Percentiles rank a stretch among this genome's conserved stretches.
Evolutionary conservation across 2,329 filamentous ascomycete species (phyloP).

Genomic region (Colletotrichum magnum): DNA sequence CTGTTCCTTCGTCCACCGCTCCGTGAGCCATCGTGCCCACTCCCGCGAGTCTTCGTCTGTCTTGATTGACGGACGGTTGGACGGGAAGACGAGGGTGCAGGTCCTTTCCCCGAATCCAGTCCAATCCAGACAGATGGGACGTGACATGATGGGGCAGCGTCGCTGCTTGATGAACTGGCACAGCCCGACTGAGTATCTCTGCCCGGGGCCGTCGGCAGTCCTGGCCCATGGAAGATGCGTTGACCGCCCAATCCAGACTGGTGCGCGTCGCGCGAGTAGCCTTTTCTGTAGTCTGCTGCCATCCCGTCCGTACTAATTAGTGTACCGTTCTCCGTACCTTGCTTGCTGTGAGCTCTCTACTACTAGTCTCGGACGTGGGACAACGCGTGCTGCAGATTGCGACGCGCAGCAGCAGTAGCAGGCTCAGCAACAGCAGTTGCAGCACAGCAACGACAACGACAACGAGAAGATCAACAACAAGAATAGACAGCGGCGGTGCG

Average conservation of each 20-base stretch:
- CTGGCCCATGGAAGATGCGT: conserved; percentile 22
- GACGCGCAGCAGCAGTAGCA: conserved; percentile 17
- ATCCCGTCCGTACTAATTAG: not conserved
- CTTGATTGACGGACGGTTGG: conserved; percentile 35
- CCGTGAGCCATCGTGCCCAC: conserved; percentile 17
- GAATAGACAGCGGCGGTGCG: conserved; percentile 3
- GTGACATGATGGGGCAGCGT: conserved; percentile 37
- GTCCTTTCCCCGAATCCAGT: conserved; percentile 22
- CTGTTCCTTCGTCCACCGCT: conserved; percentile 29
- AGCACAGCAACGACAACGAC: not conserved
- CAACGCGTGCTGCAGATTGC: conserved; percentile 29
- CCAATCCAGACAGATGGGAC: conserved; percentile 35
- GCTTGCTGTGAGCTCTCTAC: not conserved
- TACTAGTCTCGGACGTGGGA: conserved; percentile 22
- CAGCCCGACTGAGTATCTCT: conserved; percentile 33
- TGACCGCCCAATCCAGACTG: conserved; percentile 30
- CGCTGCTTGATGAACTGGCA: conserved; percentile 41
- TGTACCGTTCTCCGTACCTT: conserved; percentile 1
- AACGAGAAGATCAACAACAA: not conserved
- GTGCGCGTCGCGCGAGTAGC: conserved; percentile 30
- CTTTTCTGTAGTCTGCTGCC: conserved; percentile 2
- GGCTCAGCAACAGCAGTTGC: not conserved
- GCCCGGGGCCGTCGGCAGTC: conserved; percentile 36
- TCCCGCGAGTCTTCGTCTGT: conserved; percentile 14
- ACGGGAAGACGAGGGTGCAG: conserved; percentile 29